phyloP scores from a whole-genome alignment of 169 alveolate species.

The Theileria orientalis region DNA sequence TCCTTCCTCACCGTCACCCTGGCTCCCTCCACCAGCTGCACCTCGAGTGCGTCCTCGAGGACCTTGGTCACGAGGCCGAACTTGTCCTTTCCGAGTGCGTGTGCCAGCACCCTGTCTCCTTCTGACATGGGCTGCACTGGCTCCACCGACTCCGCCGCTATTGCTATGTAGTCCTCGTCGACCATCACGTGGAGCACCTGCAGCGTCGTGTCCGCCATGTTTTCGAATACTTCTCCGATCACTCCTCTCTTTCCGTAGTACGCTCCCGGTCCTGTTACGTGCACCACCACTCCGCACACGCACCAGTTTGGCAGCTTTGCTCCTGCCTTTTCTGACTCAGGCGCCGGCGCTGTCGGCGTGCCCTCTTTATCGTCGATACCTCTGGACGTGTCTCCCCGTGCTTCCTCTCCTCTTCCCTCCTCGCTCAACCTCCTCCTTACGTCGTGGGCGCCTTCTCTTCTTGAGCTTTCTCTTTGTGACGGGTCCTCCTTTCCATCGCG shows the following conservation, averaged over 20 bases:
- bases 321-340: neutral
- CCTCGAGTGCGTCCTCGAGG: constrained; percentile 19
- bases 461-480: neutral
- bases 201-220: constrained; percentile 53
- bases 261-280: constrained; percentile 51
- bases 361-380: neutral
- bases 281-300: constrained; percentile 44
- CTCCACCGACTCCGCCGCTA: constrained; percentile 64
- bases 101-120: constrained; percentile 24
- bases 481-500: constrained; percentile 4
- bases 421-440: no score
- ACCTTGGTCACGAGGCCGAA: constrained; percentile 26
- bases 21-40: constrained; percentile 25
- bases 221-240: constrained; percentile 50
- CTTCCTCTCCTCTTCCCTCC: no score
- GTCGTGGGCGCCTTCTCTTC: neutral
- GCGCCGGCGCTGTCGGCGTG: neutral
- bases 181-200: constrained; percentile 58
- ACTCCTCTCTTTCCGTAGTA: constrained; percentile 53
- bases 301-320: constrained; percentile 24
- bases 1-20: constrained; percentile 12
- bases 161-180: constrained; percentile 69
- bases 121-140: constrained; percentile 35
- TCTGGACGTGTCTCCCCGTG: no score
- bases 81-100: constrained; percentile 1